Conservation (phyloP, 1,284 basidiomycete genomes). For the Psilocybe mexicana region DNA sequence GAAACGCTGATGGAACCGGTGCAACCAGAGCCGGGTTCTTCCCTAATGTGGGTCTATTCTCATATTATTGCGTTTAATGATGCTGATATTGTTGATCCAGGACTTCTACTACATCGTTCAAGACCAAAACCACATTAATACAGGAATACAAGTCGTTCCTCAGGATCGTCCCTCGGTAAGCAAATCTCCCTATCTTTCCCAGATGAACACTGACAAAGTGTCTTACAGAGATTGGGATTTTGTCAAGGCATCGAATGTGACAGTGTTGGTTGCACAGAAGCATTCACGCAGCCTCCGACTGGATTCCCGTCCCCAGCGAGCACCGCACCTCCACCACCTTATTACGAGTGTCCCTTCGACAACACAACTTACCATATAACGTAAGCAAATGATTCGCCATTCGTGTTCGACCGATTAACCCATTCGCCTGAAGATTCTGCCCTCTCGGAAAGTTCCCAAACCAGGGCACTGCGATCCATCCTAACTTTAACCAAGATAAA, state of each 20-base stretch:
- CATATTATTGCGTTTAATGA: not conserved
- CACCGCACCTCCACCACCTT: conserved; percentile 16
- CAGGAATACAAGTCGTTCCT: not conserved
- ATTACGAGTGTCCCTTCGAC: conserved; percentile 20
- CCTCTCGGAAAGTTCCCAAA: conserved; percentile 22
- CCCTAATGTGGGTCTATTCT: not conserved
- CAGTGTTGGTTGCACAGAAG: conserved; percentile 18
- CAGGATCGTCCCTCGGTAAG: conserved; percentile 4
- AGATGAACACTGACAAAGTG: not conserved
- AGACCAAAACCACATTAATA: not conserved
- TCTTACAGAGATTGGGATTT: conserved; percentile 18
- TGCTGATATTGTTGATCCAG: not conserved
- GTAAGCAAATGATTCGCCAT: conserved; percentile 12
- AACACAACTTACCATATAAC: conserved; percentile 25
- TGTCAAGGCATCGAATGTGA: conserved; percentile 21
- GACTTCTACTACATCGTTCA: conserved; percentile 7
- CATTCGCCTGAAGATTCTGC: conserved; percentile 24
- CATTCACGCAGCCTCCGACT: conserved; percentile 20
- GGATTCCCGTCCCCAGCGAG: conserved; percentile 12
- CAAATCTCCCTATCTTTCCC: not conserved
- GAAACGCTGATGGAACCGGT: conserved; percentile 12
- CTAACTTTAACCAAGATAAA: conserved; percentile 26
- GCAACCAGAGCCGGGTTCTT: conserved; percentile 17
- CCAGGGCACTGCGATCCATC: conserved; percentile 23
- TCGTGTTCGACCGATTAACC: not conserved